Conservation (phyloP, 805 yeast genomes). For the Pichia pseudocactophila region DNA sequence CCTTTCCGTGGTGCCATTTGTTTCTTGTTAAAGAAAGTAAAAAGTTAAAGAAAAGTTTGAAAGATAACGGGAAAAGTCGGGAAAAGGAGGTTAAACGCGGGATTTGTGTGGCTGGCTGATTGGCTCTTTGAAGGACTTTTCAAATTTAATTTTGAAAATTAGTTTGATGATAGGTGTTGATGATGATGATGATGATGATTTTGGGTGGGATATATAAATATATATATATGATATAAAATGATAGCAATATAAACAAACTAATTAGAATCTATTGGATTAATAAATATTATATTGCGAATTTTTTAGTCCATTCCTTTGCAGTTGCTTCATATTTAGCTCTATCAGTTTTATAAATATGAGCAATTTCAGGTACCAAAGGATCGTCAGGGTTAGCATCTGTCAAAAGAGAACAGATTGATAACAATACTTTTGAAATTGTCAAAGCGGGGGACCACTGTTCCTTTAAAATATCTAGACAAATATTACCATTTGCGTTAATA, state of each 20-base stretch:
- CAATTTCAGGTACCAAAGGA: slow-evolving; percentile 97
- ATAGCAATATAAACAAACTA: background rate
- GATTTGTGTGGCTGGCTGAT: no score
- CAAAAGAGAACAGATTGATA: slow-evolving; percentile 89
- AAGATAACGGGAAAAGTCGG: background rate
- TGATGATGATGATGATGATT: background rate
- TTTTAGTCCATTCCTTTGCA: slow-evolving; percentile 97
- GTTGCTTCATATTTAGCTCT: slow-evolving; percentile 90
- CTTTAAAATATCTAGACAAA: slow-evolving; percentile 91
- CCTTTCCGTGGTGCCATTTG: slow-evolving; percentile 1
- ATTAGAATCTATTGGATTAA: background rate
- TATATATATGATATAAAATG: background rate
- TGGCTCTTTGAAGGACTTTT: no score
- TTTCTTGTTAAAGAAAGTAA: no score
- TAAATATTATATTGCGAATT: slow-evolving; percentile 69
- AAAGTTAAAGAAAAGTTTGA: background rate
- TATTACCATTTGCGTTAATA: slow-evolving; percentile 91
- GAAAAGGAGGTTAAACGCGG: no score
- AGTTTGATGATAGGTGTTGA: no score
- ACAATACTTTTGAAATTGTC: slow-evolving; percentile 88
- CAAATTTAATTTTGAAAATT: no score
- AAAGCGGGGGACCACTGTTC: slow-evolving; percentile 99
- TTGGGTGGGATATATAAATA: background rate
- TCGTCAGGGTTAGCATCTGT: slow-evolving; percentile 99
- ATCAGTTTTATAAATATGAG: slow-evolving; percentile 92